phyloP scores from a whole-genome alignment of 768 basidiomycete species.

The Boletus patriciae region DNA sequence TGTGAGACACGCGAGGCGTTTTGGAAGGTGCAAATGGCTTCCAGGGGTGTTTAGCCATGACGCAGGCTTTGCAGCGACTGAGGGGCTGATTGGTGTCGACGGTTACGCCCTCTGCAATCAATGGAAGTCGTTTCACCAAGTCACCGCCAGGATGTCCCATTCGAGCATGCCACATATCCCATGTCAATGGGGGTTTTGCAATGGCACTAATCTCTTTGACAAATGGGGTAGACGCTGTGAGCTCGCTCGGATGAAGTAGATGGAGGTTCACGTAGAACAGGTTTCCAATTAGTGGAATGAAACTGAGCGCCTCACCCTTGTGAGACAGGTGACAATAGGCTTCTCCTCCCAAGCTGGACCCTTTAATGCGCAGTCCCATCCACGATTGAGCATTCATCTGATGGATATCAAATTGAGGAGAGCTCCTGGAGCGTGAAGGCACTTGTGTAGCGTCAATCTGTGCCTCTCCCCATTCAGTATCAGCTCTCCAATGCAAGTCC shows the following conservation, averaged over 20 bases:
- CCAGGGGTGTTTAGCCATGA: too few species aligned
- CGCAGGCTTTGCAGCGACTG: neutral
- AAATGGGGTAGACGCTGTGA: fast-evolving
- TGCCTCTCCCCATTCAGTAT: neutral
- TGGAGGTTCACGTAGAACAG: neutral
- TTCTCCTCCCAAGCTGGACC: fast-evolving
- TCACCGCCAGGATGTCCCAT: neutral
- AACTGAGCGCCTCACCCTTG: neutral
- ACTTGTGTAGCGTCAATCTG: neutral
- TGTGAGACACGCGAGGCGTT: too few species aligned
- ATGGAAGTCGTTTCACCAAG: neutral
- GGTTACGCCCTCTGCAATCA: neutral
- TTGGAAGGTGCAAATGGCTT: too few species aligned
- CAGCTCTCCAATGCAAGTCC: neutral
- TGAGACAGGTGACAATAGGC: neutral
- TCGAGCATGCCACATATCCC: neutral
- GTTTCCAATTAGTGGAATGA: neutral
- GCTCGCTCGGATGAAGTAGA: neutral
- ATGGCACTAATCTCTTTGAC: neutral
- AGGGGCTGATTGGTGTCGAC: neutral
- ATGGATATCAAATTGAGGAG: neutral
- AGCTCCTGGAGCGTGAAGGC: neutral
- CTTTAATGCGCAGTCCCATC: neutral
- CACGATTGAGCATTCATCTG: neutral
- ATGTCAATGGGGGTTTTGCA: neutral